Percentiles rank a stretch among this genome's conserved stretches.
phyloP scores from a whole-genome alignment of 306 rosid species.

The Styphnolobium japonicum region DNA sequence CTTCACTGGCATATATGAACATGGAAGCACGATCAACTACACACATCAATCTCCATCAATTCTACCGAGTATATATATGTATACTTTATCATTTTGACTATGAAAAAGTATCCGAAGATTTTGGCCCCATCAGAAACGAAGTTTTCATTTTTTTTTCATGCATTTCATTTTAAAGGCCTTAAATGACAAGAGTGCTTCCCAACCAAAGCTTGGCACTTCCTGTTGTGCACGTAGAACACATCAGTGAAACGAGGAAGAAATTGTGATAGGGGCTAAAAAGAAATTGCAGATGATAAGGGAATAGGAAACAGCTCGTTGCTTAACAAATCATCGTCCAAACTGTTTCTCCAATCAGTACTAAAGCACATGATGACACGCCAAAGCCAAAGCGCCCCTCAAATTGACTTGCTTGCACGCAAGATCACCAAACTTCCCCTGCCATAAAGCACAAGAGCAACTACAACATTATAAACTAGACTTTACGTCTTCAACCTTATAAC shows the following conservation, averaged over 20 bases:
- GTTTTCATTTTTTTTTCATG: too few species aligned
- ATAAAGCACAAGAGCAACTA: not conserved
- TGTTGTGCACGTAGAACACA: not conserved
- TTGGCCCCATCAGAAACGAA: too few species aligned
- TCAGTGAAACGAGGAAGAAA: not conserved
- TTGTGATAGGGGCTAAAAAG: not conserved
- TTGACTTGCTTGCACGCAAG: not conserved
- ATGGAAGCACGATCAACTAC: too few species aligned
- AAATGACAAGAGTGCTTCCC: not conserved
- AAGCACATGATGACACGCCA: not conserved
- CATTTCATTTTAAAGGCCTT: too few species aligned
- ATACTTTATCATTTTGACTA: too few species aligned
- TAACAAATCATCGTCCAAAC: not conserved
- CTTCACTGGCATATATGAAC: too few species aligned
- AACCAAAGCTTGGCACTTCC: not conserved
- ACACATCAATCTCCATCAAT: too few species aligned
- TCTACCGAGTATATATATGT: too few species aligned
- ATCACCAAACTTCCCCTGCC: not conserved
- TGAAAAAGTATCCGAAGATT: too few species aligned
- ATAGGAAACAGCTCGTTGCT: too few species aligned
- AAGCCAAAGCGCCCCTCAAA: too few species aligned
- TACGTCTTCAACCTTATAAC: not conserved
- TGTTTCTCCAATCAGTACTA: not conserved
- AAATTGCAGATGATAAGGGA: too few species aligned
- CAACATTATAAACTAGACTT: not conserved